Evolutionary conservation across 495 filamentous ascomycete genomes (phyloP).

Genomic region (Penicillium canariense): DNA sequence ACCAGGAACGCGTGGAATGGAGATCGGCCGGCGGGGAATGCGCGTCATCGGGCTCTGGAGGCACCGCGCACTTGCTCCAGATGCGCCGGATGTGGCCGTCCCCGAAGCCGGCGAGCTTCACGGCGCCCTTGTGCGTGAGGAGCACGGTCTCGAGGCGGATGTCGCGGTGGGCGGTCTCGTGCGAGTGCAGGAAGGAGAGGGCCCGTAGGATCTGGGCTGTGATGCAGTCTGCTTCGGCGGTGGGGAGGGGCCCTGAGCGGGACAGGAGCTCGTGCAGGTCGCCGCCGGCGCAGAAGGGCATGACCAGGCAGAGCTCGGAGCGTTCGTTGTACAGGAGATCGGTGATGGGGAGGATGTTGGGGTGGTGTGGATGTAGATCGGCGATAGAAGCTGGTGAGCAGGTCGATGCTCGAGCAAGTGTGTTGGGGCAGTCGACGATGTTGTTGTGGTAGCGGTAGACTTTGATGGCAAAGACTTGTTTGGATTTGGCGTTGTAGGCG

Average conservation of each 20-base stretch:
- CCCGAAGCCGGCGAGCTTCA: slow-evolving; percentile 96
- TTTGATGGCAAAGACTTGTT: slow-evolving; percentile 86
- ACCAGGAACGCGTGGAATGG: slow-evolving; percentile 11
- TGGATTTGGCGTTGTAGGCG: background rate
- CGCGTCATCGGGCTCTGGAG: background rate
- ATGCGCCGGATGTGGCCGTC: slow-evolving; percentile 68
- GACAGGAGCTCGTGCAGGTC: slow-evolving; percentile 87
- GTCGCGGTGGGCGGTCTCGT: slow-evolving; percentile 89
- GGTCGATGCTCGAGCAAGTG: slow-evolving; percentile 76
- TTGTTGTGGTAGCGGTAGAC: slow-evolving; percentile 85
- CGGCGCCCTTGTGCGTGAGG: slow-evolving; percentile 78
- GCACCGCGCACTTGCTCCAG: slow-evolving; percentile 15
- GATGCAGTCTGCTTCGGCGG: slow-evolving; percentile 85
- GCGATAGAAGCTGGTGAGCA: slow-evolving; percentile 82
- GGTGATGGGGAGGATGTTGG: slow-evolving; percentile 90
- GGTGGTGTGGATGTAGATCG: slow-evolving; percentile 67
- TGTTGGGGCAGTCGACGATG: slow-evolving; percentile 77
- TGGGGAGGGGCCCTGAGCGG: slow-evolving; percentile 65
- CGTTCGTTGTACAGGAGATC: slow-evolving; percentile 89
- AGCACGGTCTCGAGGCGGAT: slow-evolving; percentile 94
- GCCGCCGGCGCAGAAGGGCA: slow-evolving; percentile 93
- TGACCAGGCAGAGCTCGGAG: slow-evolving; percentile 93
- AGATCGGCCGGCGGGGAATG: slow-evolving; percentile 2
- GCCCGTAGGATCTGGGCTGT: slow-evolving; percentile 96
- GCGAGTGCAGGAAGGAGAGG: slow-evolving; percentile 94